Evolutionary conservation across 2,329 filamentous ascomycete species (phyloP), one percentile per base, ranked within the genome.

Genomic region (Neonectria punicea): DNA sequence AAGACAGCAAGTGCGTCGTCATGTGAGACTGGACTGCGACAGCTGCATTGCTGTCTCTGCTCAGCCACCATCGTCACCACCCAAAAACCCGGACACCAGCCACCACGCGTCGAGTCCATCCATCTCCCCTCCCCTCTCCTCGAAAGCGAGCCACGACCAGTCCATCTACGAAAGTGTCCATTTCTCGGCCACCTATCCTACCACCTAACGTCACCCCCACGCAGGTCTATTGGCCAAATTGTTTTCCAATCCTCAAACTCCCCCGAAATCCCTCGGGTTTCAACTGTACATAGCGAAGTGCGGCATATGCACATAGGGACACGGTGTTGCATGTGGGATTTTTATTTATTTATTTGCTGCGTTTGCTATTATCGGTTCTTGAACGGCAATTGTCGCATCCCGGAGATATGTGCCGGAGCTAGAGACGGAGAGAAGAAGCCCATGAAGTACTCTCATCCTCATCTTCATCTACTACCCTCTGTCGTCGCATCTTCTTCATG

Each of bases 1-100:
- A 90, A 67, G 86, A 89, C 63, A 83, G 82, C 67, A 89, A 87
- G 75, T 91, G 89, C 77, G 75, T 76, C 66, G 77, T 91, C 66
- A 90, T 91, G 89, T 91, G 80, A 79, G 47, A 44, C n/a, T 51
- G 6, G 47, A 44, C n/a, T 51, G 6, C 53, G 36, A 39, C 18
- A 44, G 20, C 49, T 25, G n/a, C 20, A 63, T 16, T 16, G 2
- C 6, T 41, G 54, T 16, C 36, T 53, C 53, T 32, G 43, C 62
- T 57, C 53, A 58, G 57, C 62, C 62, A 57, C 53, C 49, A 49
- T 28, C 43, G 36, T n/a, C 36, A 39, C 25, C 49, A 41, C 58
- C 11, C 55, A 5, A 49, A 53, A 53, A 20, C 11, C 25, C 34
- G 30, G 46, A 58, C 56, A 70, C 66, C 66, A 60, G 53, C 53